Percentiles rank a stretch among this genome's conserved stretches.
Conservation (phyloP, 2,329 filamentous ascomycete genomes). For the Colletotrichum musicola region DNA sequence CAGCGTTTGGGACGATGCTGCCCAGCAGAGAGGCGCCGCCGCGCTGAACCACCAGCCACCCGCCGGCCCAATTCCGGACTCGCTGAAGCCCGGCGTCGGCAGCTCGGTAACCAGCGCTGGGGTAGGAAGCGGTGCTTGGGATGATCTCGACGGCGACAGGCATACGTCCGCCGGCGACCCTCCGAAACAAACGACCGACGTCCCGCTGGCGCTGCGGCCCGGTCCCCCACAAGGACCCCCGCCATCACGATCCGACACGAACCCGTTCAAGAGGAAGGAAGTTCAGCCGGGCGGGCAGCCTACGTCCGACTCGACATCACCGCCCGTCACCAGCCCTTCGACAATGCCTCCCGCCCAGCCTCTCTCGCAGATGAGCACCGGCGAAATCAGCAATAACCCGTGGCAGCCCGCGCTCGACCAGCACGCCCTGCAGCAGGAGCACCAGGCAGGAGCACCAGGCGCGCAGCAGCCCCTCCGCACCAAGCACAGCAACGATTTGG, state of each 20-base stretch:
- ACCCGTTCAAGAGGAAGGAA: constrained; percentile 67
- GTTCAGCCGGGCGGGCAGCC: constrained; percentile 40
- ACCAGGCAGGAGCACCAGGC: neutral
- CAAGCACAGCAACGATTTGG: constrained; percentile 22
- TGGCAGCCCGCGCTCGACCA: constrained; percentile 55
- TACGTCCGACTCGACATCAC: constrained; percentile 32
- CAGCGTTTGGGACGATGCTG: constrained; percentile 43
- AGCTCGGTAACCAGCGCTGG: constrained; percentile 40
- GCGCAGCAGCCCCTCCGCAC: constrained; percentile 22
- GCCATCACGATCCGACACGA: constrained; percentile 55
- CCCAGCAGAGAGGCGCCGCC: constrained; percentile 31
- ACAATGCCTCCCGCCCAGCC: constrained; percentile 47
- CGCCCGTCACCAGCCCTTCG: constrained; percentile 37
- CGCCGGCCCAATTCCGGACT: constrained; percentile 45
- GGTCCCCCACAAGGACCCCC: constrained; percentile 27
- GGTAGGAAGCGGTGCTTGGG: constrained; percentile 49
- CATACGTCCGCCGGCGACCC: constrained; percentile 8
- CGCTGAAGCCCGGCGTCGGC: constrained; percentile 49
- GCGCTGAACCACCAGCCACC: constrained; percentile 12
- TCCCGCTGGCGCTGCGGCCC: constrained; percentile 51
- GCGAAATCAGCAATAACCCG: constrained; percentile 58
- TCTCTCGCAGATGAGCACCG: constrained; percentile 57
- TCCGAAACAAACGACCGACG: constrained; percentile 36
- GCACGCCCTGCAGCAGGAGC: constrained; percentile 25
- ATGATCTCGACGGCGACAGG: constrained; percentile 43